Conservation (phyloP, 2,329 filamentous ascomycete species). For the Dactylellina sp. region DNA sequence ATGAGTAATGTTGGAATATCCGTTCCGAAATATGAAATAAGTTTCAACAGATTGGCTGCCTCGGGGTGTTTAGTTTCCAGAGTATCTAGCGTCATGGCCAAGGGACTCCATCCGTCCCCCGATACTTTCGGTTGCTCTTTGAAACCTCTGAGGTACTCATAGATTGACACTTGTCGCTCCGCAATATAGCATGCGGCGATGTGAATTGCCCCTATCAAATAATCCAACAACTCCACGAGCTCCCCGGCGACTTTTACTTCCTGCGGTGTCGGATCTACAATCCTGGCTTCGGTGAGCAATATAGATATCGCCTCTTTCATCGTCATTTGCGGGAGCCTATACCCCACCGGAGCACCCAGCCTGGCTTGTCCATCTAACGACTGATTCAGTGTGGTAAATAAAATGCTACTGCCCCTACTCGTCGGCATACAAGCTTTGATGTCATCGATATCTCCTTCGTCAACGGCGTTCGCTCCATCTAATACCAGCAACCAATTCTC, state of each 20-base stretch:
- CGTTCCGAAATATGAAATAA: constrained; percentile 75
- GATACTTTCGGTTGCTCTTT: constrained; percentile 69
- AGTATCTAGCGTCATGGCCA: constrained; percentile 67
- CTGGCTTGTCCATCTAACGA: constrained; percentile 64
- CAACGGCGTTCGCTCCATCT: constrained; percentile 74
- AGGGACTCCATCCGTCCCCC: constrained; percentile 65
- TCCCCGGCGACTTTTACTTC: constrained; percentile 72
- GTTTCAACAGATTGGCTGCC: constrained; percentile 73
- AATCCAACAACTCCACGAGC: constrained; percentile 73
- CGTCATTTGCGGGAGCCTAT: constrained; percentile 68
- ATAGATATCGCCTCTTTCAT: constrained; percentile 72
- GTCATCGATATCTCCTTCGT: constrained; percentile 67
- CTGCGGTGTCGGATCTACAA: constrained; percentile 69
- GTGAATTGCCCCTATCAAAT: constrained; percentile 76
- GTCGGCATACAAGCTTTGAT: constrained; percentile 75
- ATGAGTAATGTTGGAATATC: constrained; percentile 76
- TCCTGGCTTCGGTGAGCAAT: constrained; percentile 73
- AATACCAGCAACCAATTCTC: constrained; percentile 76
- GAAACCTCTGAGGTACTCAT: constrained; percentile 69
- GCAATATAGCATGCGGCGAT: constrained; percentile 67
- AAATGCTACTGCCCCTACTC: constrained; percentile 72
- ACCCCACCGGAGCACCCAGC: constrained; percentile 58
- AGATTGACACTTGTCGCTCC: constrained; percentile 61
- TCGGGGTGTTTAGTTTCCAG: constrained; percentile 65
- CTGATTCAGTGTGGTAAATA: constrained; percentile 76